Base-by-base conservation (phyloP, 2,329 filamentous ascomycete genomes). In the Alternaria sp. region DNA sequence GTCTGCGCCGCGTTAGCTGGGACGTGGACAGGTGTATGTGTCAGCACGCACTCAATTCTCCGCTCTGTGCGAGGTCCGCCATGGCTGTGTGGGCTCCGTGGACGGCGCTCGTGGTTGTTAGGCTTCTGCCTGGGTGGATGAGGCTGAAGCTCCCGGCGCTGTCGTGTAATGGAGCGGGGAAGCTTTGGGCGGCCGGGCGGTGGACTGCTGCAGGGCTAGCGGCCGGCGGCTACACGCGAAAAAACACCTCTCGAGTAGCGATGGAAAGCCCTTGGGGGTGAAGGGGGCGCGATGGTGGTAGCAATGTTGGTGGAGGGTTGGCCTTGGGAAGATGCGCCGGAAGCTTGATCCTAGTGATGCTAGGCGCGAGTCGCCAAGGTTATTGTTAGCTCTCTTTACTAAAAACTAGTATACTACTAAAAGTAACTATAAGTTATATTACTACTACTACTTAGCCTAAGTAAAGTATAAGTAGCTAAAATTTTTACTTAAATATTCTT, bases 21-120 rank as follows among this genome's bases (percentile, higher is more conserved):
- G 37, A 67, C 66, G 28, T 33, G 21, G 15, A 14, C 50, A 50
- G 11, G 41, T 33, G 60, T 55, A 49, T 46, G 20, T 49, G 28
- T 18, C 25, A n/a, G 23, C 18, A 43, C 75, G 55, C 74, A 80
- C 78, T 79, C 65, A 78, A 66, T 65, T 80, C 77, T 59, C 73
- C 72, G 64, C 74, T 74, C 50, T 68, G 65, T 58, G 76, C 59
- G 63, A 76, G 71, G 58, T 80, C 78, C 65, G 78, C 74, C 78
- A 80, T 80, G 74, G 71, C 70, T 67, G 68, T 64, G 69, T 59
- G 50, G 54, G 61, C 71, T 65, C 37, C 69, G 58, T 41, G 60
- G 63, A 63, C 63, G 70, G 67, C 66, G 70, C 61, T 64, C 61
- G 66, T 53, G 59, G 56, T 67, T 66, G 55, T 63, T 64, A 59